Percentiles rank a stretch among this genome's conserved stretches.
These are phyloP conservation scores for Podospora anserina DNA, from an alignment of 495 filamentous ascomycete species.

Conservation along the genomic window DNA sequence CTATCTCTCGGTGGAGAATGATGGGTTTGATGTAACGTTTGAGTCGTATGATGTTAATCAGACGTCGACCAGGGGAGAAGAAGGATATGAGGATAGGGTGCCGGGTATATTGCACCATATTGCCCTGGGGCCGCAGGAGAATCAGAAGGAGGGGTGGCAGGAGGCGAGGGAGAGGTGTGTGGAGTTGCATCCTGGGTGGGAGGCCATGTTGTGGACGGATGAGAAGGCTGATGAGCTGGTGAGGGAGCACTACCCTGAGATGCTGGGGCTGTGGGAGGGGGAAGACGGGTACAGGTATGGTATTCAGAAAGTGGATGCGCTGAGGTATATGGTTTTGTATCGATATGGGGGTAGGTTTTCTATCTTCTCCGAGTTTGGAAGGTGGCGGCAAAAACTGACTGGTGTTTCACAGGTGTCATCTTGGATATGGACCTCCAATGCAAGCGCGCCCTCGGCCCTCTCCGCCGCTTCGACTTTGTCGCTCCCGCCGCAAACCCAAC, in stretches of 20 bases:
- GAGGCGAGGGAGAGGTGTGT: constrained; percentile 36
- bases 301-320: constrained; percentile 37
- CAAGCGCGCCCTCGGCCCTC: constrained; percentile 37
- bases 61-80: constrained; percentile 22
- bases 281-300: constrained; percentile 29
- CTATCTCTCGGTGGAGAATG: constrained; percentile 29
- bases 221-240: constrained; percentile 33
- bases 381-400: neutral
- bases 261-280: constrained; percentile 29
- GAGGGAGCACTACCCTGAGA: constrained; percentile 30
- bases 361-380: neutral
- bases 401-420: constrained; percentile 28
- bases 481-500: constrained; percentile 39
- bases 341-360: constrained; percentile 31
- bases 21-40: constrained; percentile 42
- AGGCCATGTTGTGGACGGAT: constrained; percentile 38
- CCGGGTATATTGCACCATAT: constrained; percentile 43
- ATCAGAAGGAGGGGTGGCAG: constrained; percentile 30
- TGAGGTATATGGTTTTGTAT: constrained; percentile 40
- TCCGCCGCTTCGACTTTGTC: constrained; percentile 42
- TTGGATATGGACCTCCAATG: constrained; percentile 46
- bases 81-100: constrained; percentile 30
- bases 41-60: constrained; percentile 35
- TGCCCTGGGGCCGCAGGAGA: constrained; percentile 28
- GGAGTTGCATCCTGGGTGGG: constrained; percentile 38